A percentile compares a stretch with the other conserved stretches of the same genome.
Conservation (phyloP, 371 early-diverging fungal genomes). For the Mucor ambiguus region DNA sequence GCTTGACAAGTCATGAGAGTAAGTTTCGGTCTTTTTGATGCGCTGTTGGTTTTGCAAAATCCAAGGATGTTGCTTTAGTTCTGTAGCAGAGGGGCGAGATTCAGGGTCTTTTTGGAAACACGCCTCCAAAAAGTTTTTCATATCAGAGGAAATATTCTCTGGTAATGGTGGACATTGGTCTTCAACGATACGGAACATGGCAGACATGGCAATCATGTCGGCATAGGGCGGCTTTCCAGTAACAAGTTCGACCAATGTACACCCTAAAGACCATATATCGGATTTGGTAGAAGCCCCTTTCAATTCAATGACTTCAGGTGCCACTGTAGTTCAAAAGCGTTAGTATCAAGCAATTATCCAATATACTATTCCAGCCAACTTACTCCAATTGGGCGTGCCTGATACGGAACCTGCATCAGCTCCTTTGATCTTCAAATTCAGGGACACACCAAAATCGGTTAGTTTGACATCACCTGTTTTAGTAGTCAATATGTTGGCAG, state of each 20-base stretch:
- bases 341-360: background rate
- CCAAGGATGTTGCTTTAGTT: slow-evolving; percentile 79
- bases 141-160: slow-evolving; percentile 71
- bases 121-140: slow-evolving; percentile 69
- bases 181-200: slow-evolving; percentile 88
- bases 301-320: slow-evolving; percentile 94
- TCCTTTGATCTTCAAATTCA: slow-evolving; percentile 72
- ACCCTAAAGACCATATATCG: slow-evolving; percentile 90
- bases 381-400: slow-evolving; percentile 93
- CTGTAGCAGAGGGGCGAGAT: slow-evolving; percentile 67
- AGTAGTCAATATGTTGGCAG: slow-evolving; percentile 94
- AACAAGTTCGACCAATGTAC: slow-evolving; percentile 84
- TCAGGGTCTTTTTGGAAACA: slow-evolving; percentile 86
- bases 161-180: slow-evolving; percentile 84
- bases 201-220: slow-evolving; percentile 82
- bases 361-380: slow-evolving; percentile 17
- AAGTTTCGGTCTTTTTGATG: slow-evolving; percentile 57
- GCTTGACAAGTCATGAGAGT: slow-evolving; percentile 18
- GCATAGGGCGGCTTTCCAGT: slow-evolving; percentile 88
- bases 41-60: slow-evolving; percentile 51
- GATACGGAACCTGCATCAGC: slow-evolving; percentile 68
- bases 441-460: slow-evolving; percentile 93
- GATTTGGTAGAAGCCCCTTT: slow-evolving; percentile 81
- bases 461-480: slow-evolving; percentile 94
- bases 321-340: slow-evolving; percentile 61